These are phyloP conservation scores for Ammopiptanthus mongolicus DNA, from an alignment of 306 rosid species.

Conservation along the genomic window DNA sequence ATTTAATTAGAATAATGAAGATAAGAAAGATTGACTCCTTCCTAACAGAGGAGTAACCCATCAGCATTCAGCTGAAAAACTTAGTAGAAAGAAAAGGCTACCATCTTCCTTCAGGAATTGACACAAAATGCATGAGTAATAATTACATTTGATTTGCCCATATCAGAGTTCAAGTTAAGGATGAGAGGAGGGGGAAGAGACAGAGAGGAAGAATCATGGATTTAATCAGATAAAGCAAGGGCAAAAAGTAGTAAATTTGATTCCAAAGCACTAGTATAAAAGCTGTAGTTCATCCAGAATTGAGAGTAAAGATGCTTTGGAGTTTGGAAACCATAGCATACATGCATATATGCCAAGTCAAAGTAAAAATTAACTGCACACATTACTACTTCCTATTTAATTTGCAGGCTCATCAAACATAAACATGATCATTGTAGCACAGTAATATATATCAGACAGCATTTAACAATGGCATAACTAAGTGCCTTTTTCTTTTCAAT, in stretches of 20 bases:
- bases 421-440: slow-evolving; percentile 1
- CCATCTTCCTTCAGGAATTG: neutral
- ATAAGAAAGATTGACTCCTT: neutral
- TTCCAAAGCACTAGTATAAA: slow-evolving; percentile 4
- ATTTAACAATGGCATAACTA: slow-evolving; percentile 13
- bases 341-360: neutral
- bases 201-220: too few relatives aligned
- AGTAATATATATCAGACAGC: neutral
- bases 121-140: neutral
- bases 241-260: neutral
- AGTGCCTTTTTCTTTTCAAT: neutral
- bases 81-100: neutral
- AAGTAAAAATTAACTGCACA: neutral
- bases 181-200: neutral
- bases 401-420: neutral
- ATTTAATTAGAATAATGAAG: neutral
- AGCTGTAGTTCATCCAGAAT: neutral
- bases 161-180: neutral
- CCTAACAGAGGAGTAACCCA: neutral
- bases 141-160: slow-evolving; percentile 2
- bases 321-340: neutral
- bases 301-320: neutral
- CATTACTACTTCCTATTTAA: neutral
- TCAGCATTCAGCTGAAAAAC: neutral
- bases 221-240: too few relatives aligned